Conservation (phyloP, 2,329 filamentous ascomycete genomes). For the Fusarium sp. region DNA sequence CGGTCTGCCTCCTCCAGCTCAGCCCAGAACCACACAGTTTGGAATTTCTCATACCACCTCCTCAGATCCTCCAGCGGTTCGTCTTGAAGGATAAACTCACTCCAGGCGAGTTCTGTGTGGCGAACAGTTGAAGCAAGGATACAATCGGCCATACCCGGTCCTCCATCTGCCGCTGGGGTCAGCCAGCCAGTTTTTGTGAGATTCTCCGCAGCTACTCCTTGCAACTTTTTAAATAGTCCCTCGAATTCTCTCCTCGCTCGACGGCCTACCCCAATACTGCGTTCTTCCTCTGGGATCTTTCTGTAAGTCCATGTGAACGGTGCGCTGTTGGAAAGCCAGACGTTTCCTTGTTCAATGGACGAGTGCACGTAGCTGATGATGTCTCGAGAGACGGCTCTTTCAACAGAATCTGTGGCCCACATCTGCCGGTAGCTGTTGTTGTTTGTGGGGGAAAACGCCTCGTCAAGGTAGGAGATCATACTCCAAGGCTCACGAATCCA, state of each 20-base stretch:
- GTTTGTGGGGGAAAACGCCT: background rate
- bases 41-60: conserved; percentile 6
- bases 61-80: background rate
- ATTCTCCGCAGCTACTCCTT: background rate
- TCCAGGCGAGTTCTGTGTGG: conserved; percentile 3
- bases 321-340: conserved; percentile 1
- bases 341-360: background rate
- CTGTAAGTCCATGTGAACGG: conserved; percentile 3
- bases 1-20: conserved; percentile 1
- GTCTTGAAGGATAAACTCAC: conserved; percentile 1
- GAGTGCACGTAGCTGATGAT: background rate
- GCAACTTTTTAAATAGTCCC: background rate
- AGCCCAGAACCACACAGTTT: background rate
- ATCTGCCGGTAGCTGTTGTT: fast-evolving
- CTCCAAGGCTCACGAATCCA: conserved; percentile 4
- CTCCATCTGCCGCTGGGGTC: too few species aligned
- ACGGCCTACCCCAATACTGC: background rate
- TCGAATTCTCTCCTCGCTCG: background rate
- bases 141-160: background rate
- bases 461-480: background rate
- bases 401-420: background rate
- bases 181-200: background rate
- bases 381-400: background rate
- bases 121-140: conserved; percentile 3
- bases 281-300: background rate